phyloP scores from a whole-genome alignment of 192 early-diverging fungal species.

The Physocladia obscura region DNA sequence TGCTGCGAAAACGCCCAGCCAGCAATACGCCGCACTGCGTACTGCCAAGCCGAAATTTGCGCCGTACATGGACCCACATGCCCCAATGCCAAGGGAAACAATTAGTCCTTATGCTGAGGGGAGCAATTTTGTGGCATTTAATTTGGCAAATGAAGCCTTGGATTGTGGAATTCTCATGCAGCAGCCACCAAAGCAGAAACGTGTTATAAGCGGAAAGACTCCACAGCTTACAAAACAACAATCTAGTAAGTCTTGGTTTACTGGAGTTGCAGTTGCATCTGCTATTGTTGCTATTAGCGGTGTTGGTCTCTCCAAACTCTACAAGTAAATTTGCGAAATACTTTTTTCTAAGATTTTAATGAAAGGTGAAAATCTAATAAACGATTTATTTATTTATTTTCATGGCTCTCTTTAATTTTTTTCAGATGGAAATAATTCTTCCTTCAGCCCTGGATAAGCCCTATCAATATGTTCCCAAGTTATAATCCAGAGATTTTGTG shows the following conservation, averaged over 20 bases:
- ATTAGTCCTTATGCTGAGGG: neutral
- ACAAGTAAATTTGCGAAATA: neutral
- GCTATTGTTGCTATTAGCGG: conserved; percentile 18
- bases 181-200: neutral
- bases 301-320: conserved; percentile 3
- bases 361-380: neutral
- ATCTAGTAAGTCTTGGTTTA: conserved; percentile 6
- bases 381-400: neutral
- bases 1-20: neutral
- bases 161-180: conserved; percentile 9
- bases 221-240: neutral
- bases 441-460: conserved; percentile 65
- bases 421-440: conserved; percentile 53
- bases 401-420: neutral
- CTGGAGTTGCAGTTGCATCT: conserved; percentile 22
- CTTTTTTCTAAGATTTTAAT: too few species aligned
- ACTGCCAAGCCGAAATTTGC: conserved; percentile 21
- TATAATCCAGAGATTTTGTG: conserved; percentile 63
- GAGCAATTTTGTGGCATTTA: neutral
- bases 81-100: conserved; percentile 15
- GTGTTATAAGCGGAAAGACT: neutral
- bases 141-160: conserved; percentile 13
- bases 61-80: conserved; percentile 10
- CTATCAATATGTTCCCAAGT: conserved; percentile 69
- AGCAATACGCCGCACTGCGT: conserved; percentile 18